These are phyloP conservation scores for Deuterostichococcus epilithicus DNA, from an alignment of 139 green algal species.

Conservation along the genomic window DNA sequence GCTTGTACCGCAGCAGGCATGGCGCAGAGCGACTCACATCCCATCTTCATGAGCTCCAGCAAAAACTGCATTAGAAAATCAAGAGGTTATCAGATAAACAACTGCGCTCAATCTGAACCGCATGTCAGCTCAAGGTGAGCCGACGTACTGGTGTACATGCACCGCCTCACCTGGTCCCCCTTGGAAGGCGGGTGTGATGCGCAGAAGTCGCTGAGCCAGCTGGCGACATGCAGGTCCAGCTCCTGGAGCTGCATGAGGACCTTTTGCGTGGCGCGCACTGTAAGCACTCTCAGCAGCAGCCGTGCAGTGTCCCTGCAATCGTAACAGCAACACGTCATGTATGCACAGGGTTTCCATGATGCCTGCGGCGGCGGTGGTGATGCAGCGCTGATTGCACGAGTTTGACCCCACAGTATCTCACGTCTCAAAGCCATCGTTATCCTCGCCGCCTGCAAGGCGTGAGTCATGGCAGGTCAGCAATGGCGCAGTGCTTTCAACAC, in stretches of 20 bases:
- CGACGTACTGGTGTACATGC: background rate
- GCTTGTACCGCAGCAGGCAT: too few species aligned
- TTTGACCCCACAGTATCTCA: too few species aligned
- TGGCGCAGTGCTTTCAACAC: too few species aligned
- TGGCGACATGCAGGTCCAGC: slow-evolving; percentile 23
- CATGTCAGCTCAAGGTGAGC: background rate
- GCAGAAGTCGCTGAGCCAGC: slow-evolving; percentile 34
- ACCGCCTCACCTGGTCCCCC: slow-evolving; percentile 27
- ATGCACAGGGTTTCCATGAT: too few species aligned
- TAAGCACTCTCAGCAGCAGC: slow-evolving; percentile 29
- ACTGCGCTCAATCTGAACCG: background rate
- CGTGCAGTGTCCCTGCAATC: slow-evolving; percentile 22
- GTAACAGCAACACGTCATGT: too few species aligned
- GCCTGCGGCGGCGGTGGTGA: too few species aligned
- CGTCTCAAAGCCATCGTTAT: too few species aligned
- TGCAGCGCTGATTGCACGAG: too few species aligned
- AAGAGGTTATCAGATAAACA: background rate
- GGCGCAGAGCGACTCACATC: too few species aligned
- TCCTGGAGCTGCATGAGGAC: slow-evolving; percentile 26
- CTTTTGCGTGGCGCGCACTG: slow-evolving; percentile 18
- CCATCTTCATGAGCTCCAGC: slow-evolving; percentile 1
- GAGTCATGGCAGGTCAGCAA: too few species aligned
- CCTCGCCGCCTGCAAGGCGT: too few species aligned
- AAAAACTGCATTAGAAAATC: background rate
- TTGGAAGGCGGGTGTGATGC: slow-evolving; percentile 18